Base-by-base conservation (phyloP, 1,284 basidiomycete genomes). In the Papiliotrema flavescens region DNA sequence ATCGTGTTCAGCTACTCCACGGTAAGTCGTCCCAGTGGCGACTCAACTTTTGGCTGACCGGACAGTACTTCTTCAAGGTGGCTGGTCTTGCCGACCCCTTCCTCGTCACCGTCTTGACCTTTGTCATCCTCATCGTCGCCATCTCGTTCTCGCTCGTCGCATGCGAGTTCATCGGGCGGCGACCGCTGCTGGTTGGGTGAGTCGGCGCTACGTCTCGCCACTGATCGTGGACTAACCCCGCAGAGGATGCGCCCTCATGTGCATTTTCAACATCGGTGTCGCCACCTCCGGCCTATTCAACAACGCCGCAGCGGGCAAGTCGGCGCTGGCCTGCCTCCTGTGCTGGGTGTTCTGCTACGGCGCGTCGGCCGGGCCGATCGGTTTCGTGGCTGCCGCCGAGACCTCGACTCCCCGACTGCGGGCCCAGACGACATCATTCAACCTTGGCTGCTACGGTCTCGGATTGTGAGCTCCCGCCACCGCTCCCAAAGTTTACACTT, bases 1-100 rank as follows among this genome's bases (percentile, higher is more conserved):
- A 62, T 66, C 41, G 58, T 66, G 20, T 62, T 66, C 42, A 24
- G 53, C 34, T 65, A 63, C 56, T 63, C 59, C 26, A 61, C 61
- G 8, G 61, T 61, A 35, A 45, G 54, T 42, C 14, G 19, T 48
- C 36, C 13, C 44, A 37, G 23, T 26, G 22, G 17, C 6, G n/a
- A n/a, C 15, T 28, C n/a, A 6, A 19, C 7, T 17, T 42, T 24
- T 13, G 28, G 14, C 48, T 55, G 20, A 52, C 53, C 14, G 32
- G 15, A n/a, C 39, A 57, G 49, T 62, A 60, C 49, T 64, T 60
- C 44, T 62, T 64, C 58, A 47, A 57, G 39, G 55, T 65, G 53
- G 54, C 64, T 53, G 46, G 57, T 41, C 55, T 63, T 37, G 47
- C 53, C 37, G 42, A 61, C 41, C 57, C 63, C 34, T 59, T 64